These are phyloP conservation scores for Silene uniflora DNA, from an alignment of 148 eudicot species.

Conservation along the genomic window DNA sequence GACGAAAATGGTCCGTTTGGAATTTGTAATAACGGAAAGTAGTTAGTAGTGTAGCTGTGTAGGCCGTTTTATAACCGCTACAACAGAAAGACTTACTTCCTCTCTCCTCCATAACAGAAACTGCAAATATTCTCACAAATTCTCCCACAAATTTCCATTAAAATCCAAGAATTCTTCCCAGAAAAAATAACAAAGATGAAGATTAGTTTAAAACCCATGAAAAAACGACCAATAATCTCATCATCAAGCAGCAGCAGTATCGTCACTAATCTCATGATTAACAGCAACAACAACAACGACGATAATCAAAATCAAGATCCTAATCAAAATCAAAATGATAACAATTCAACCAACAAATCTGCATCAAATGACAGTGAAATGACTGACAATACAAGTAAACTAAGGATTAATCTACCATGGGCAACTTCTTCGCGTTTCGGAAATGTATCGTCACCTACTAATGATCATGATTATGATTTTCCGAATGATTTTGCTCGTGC, in stretches of 20 bases:
- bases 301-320: not conserved
- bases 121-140: not conserved
- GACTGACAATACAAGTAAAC: slow-evolving; percentile 2
- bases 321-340: not conserved
- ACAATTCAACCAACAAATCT: not conserved
- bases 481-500: slow-evolving; percentile 13
- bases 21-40: no score
- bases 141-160: no score
- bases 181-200: not conserved
- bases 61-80: not conserved
- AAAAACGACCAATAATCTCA: not conserved
- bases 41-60: no score
- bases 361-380: not conserved
- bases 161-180: not conserved
- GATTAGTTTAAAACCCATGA: not conserved
- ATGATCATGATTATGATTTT: not conserved
- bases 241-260: slow-evolving; percentile 1
- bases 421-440: slow-evolving; percentile 16
- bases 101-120: slow-evolving; percentile 1
- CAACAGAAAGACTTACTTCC: not conserved
- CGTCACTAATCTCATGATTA: not conserved
- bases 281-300: not conserved
- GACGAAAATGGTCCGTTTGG: no score
- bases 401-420: slow-evolving; percentile 16
- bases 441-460: not conserved